Conservation (phyloP, 495 filamentous ascomycete genomes). For the Xylaria castorea region DNA sequence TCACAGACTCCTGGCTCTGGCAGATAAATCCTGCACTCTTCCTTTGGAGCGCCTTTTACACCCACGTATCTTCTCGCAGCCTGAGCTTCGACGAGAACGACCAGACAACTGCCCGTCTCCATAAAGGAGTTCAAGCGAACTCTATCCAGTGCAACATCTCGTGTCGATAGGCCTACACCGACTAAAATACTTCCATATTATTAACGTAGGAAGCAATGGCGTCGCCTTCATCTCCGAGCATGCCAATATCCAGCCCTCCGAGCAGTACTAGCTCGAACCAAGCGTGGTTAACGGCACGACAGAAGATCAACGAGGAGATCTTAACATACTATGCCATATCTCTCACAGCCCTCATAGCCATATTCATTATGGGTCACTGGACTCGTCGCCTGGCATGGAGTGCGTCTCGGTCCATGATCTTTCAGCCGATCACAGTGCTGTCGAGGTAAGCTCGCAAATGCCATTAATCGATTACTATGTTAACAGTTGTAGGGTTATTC, state of each 20-base stretch:
- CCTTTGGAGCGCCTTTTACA: not conserved
- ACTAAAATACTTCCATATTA: not conserved
- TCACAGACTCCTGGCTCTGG: not conserved
- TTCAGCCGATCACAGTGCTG: conserved; percentile 28
- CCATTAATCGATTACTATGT: conserved; percentile 33
- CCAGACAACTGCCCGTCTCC: not conserved
- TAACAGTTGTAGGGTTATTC: conserved; percentile 14
- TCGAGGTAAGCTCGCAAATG: conserved; percentile 34
- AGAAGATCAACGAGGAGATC: conserved; percentile 42
- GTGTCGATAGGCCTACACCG: not conserved
- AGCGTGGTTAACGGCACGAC: conserved; percentile 39
- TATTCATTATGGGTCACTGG: conserved; percentile 61
- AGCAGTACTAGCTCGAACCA: conserved; percentile 21
- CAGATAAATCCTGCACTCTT: not conserved
- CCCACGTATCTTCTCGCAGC: not conserved
- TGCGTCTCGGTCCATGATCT: conserved; percentile 31
- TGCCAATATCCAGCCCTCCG: not conserved
- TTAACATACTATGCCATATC: conserved; percentile 53
- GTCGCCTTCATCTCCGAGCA: not conserved
- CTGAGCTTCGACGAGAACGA: not conserved
- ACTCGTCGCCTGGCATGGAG: conserved; percentile 35
- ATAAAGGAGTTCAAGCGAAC: not conserved
- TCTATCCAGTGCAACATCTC: not conserved
- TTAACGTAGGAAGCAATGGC: conserved; percentile 11
- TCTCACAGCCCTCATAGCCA: conserved; percentile 53